phyloP scores from a whole-genome alignment of 1,284 basidiomycete species.

The Ganoderma sinense region DNA sequence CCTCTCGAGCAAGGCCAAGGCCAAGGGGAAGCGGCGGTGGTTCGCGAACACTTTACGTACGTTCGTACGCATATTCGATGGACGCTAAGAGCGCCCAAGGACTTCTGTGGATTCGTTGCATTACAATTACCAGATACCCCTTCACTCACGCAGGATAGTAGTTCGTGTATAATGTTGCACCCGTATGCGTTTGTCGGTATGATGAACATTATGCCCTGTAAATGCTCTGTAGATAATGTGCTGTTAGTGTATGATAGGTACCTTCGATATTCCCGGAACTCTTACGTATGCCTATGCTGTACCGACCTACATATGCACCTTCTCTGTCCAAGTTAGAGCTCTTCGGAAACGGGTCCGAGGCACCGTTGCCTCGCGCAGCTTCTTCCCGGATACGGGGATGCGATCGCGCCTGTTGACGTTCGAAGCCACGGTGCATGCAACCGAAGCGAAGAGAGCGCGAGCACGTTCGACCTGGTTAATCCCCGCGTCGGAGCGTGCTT shows the following conservation, averaged over 20 bases:
- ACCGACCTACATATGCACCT: background rate
- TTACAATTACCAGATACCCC: background rate
- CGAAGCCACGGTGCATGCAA: background rate
- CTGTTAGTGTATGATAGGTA: conserved; percentile 3
- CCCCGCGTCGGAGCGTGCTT: no score
- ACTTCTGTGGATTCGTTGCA: background rate
- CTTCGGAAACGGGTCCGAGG: no score
- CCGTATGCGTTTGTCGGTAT: background rate
- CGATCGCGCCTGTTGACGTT: no score
- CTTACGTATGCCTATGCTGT: conserved; percentile 7
- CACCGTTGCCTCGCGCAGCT: no score
- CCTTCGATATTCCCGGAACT: background rate
- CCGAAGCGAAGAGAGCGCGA: background rate
- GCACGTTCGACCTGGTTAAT: no score
- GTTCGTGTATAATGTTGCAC: conserved; percentile 2
- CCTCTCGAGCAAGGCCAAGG: conserved; percentile 3
- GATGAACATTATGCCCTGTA: conserved; percentile 1
- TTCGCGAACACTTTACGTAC: conserved; percentile 4
- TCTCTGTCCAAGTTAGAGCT: no score
- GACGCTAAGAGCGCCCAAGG: background rate
- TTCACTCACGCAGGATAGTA: background rate
- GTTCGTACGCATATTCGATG: conserved; percentile 7
- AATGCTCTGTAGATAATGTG: conserved; percentile 5
- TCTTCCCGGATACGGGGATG: no score
- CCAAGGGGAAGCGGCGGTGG: conserved; percentile 11